Evolutionary conservation across 176 grass and related monocot species (phyloP), one percentile per base, ranked within the genome.

Genomic region (Musa itinerans): DNA sequence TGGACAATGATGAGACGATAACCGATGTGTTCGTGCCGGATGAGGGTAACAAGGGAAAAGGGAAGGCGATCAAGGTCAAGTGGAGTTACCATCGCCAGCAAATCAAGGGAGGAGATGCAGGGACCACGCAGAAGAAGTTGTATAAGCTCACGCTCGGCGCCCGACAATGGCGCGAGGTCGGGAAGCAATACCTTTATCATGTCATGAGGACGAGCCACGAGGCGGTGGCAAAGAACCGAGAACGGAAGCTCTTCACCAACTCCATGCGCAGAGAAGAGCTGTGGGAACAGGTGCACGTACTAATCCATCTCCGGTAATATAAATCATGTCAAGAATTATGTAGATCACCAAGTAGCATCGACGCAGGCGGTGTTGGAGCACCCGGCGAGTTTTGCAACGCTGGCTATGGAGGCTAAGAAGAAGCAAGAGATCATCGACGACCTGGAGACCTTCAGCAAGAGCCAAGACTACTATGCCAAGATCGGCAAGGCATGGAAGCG

Each of bases 361-460:
- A 43, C 4, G 34, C 34, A 73, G 20, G 74, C 78, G 49, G 74
- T 78, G 74, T 74, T 84, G 25, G 81, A 81, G 53, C 80, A 87
- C 85, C 68, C 81, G 24, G 76, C 85, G n/a, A 87, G 81, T 81
- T 84, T 87, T 74, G 81, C 86, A 21, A 87, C 74, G 86, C 81
- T 87, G 69, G 78, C 78, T 69, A 87, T 87, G 85, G 85, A 87
- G 74, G 68, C 15, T 25, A 74, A 34, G 68, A 53, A 69, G 78
- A 81, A 82, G 69, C 51, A 10, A 55, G 81, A 69, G n/a, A 82
- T 87, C 68, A 9, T 84, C 72, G 82, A 62, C 14, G 82, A 87
- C 63, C 82, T 87, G 53, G 86, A 74, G 67, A 68, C 9, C 78
- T 87, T 87, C 74, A n/a, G 54, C 74, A 52, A 17, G 15, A 73